These are phyloP conservation scores for Myriosclerotinia duriaeana DNA, from an alignment of 2,329 filamentous ascomycete species.

Conservation along the genomic window DNA sequence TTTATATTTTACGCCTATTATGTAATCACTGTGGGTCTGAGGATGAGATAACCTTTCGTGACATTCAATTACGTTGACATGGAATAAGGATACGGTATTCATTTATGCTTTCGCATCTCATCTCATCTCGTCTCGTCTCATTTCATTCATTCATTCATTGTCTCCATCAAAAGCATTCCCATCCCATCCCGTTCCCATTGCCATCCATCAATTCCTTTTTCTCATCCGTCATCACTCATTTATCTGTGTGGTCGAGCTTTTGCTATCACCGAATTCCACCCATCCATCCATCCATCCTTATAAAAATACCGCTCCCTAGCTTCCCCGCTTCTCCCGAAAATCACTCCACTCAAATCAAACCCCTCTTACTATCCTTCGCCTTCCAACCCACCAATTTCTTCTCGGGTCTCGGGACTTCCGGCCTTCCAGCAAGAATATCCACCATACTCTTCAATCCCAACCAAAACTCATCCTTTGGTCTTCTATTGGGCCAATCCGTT, in stretches of 20 bases:
- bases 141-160: not conserved
- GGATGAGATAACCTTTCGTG: too few species aligned
- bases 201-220: not conserved
- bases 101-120: not conserved
- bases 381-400: slow-evolving; percentile 44
- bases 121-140: not conserved
- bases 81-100: too few species aligned
- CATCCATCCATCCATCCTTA: not conserved
- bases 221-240: not conserved
- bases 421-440: slow-evolving; percentile 77
- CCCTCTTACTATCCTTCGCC: slow-evolving; percentile 28
- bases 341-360: slow-evolving; percentile 18
- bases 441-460: slow-evolving; percentile 75
- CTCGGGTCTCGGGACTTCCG: slow-evolving; percentile 49
- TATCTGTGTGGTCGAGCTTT: too few species aligned
- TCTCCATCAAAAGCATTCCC: not conserved
- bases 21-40: too few species aligned
- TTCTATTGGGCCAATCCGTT: slow-evolving; percentile 89
- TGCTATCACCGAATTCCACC: not conserved
- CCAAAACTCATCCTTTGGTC: slow-evolving; percentile 87
- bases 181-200: too few species aligned
- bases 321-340: too few species aligned
- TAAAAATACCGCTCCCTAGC: slow-evolving; percentile 1
- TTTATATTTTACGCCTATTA: too few species aligned
- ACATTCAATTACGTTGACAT: too few species aligned